Evolutionary conservation across 371 early-diverging fungal species (phyloP).

Genomic region (Mucor velutinosus): DNA sequence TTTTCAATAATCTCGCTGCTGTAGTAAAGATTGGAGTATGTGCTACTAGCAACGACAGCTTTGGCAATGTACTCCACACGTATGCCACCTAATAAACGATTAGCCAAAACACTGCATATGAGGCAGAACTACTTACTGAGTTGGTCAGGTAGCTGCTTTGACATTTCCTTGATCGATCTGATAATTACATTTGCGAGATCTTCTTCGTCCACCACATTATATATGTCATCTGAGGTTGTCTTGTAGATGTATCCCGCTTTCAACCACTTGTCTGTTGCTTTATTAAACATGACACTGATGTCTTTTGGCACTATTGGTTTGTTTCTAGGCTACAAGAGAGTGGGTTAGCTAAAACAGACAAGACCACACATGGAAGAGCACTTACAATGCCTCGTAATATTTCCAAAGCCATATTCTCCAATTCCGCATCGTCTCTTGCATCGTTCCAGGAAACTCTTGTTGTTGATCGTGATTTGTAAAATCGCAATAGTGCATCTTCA

Average conservation of each 20-base stretch:
- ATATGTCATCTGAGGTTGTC: neutral
- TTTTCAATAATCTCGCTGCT: neutral
- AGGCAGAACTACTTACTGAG: neutral
- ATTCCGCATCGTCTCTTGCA: neutral
- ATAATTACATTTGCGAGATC: neutral
- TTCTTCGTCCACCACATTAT: neutral
- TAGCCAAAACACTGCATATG: neutral
- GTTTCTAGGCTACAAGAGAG: neutral
- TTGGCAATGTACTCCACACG: neutral
- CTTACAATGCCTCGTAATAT: neutral
- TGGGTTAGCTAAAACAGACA: neutral
- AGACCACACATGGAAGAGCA: too few species aligned
- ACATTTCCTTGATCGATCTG: neutral
- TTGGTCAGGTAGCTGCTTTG: neutral
- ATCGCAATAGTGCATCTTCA: neutral
- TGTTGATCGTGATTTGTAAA: neutral
- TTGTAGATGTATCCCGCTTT: neutral
- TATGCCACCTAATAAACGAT: neutral
- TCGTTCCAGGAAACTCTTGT: neutral
- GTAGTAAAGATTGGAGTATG: neutral
- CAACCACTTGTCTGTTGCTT: neutral
- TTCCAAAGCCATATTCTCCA: neutral
- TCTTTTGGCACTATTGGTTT: neutral
- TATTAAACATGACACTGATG: neutral
- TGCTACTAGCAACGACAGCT: neutral